A percentile compares a stretch with the other conserved stretches of the same genome.
phyloP scores from a whole-genome alignment of 2,329 filamentous ascomycete species.

The Clonostachys rosea region DNA sequence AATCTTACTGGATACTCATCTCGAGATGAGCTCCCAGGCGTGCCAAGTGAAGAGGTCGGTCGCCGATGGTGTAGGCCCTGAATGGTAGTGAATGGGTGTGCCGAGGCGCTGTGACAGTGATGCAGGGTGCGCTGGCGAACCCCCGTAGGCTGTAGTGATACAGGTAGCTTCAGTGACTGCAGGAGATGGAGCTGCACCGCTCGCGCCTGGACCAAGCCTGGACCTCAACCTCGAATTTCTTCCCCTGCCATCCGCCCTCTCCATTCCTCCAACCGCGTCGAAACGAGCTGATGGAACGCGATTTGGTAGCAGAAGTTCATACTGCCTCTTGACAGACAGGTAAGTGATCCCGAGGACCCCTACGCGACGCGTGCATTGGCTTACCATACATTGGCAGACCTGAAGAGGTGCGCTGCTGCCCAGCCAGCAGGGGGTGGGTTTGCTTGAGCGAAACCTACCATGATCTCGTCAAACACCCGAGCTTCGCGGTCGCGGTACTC shows the following conservation, averaged over 20 bases:
- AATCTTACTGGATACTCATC: too few relatives aligned
- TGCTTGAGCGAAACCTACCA: conserved; percentile 5
- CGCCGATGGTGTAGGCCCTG: too few relatives aligned
- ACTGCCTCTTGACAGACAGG: conserved; percentile 19
- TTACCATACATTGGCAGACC: conserved; percentile 10
- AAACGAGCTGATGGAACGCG: conserved; percentile 18
- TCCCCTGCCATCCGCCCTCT: conserved; percentile 12
- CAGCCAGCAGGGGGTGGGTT: not conserved
- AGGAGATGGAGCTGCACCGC: too few relatives aligned
- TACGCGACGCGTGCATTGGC: conserved; percentile 3
- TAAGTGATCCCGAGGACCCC: conserved; percentile 5
- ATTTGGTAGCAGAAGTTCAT: conserved; percentile 22
- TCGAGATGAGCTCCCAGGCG: too few relatives aligned
- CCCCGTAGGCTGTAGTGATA: too few relatives aligned
- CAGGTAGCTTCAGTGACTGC: too few relatives aligned
- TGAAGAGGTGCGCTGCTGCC: conserved; percentile 20
- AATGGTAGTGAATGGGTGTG: too few relatives aligned
- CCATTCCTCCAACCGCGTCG: conserved; percentile 21
- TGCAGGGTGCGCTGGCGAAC: too few relatives aligned
- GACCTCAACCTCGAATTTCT: conserved; percentile 3
- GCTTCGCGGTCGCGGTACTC: conserved; percentile 52
- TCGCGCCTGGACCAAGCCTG: too few relatives aligned
- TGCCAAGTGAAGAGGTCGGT: too few relatives aligned
- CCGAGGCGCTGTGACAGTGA: too few relatives aligned
- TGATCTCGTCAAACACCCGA: conserved; percentile 39